phyloP scores from a whole-genome alignment of 805 yeast species.

The Yarrowia bubula region DNA sequence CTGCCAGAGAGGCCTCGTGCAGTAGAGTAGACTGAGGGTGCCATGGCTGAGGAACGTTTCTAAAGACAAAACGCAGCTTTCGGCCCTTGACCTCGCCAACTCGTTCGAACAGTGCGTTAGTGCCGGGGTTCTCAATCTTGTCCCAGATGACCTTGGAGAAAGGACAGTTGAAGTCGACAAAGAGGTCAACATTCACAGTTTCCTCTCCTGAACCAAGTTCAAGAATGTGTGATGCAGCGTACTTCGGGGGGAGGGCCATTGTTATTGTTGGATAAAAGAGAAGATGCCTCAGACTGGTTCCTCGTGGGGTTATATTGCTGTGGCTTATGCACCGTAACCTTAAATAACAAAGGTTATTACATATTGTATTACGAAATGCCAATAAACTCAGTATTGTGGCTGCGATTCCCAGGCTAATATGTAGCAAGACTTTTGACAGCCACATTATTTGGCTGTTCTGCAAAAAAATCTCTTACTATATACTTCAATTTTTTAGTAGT shows the following conservation, averaged over 20 bases:
- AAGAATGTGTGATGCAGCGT: conserved; percentile 28
- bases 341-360: not conserved
- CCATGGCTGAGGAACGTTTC: conserved; percentile 88
- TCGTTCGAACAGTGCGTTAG: conserved; percentile 51
- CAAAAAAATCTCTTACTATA: too few relatives aligned
- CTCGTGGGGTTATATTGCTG: conserved; percentile 8
- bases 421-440: not conserved
- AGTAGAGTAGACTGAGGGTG: conserved; percentile 69
- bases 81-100: conserved; percentile 46
- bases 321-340: not conserved
- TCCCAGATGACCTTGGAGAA: conserved; percentile 64
- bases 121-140: conserved; percentile 46
- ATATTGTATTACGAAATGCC: not conserved
- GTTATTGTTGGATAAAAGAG: not conserved
- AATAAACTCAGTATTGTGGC: not conserved
- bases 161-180: conserved; percentile 73
- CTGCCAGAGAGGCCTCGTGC: conserved; percentile 71
- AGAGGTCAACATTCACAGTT: conserved; percentile 54
- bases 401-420: not conserved
- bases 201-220: conserved; percentile 30
- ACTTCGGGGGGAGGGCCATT: conserved; percentile 34
- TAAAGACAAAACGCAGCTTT: conserved; percentile 58
- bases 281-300: too few relatives aligned
- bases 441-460: too few relatives aligned
- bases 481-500: too few relatives aligned